Percentiles rank a stretch among this genome's conserved stretches.
Evolutionary conservation across 805 yeast species (phyloP).

Genomic region (Cyberlindnera lachancei): DNA sequence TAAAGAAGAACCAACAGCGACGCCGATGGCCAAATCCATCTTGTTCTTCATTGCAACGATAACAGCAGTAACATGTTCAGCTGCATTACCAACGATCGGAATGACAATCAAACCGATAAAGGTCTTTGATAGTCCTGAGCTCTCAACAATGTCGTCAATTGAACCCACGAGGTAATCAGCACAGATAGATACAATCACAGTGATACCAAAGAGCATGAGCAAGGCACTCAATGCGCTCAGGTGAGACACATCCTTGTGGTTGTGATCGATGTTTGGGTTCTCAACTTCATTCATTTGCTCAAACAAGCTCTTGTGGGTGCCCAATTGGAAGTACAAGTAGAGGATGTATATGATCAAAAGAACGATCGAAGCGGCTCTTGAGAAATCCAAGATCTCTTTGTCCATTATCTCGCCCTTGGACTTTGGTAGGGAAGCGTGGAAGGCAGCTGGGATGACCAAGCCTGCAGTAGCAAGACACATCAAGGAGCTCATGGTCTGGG

Average conservation of each 20-base stretch:
- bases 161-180: constrained; percentile 94
- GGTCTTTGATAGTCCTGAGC: constrained; percentile 85
- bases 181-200: constrained; percentile 76
- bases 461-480: constrained; percentile 89
- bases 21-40: constrained; percentile 96
- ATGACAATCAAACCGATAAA: constrained; percentile 89
- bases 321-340: constrained; percentile 80
- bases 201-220: constrained; percentile 47
- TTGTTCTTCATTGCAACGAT: constrained; percentile 92
- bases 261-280: constrained; percentile 19
- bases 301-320: constrained; percentile 74
- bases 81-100: constrained; percentile 98
- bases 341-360: constrained; percentile 69
- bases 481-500: constrained; percentile 94
- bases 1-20: constrained; percentile 91
- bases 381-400: constrained; percentile 54
- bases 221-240: constrained; percentile 51
- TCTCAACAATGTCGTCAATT: constrained; percentile 79
- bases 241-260: constrained; percentile 22
- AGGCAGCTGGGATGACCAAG: constrained; percentile 90
- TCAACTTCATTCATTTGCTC: constrained; percentile 43
- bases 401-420: constrained; percentile 25
- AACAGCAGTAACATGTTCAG: constrained; percentile 96
- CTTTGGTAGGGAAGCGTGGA: constrained; percentile 67
- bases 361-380: constrained; percentile 81